Evolutionary conservation across 2,329 filamentous ascomycete species (phyloP).

Genomic region (Hyphodiscus sp.): DNA sequence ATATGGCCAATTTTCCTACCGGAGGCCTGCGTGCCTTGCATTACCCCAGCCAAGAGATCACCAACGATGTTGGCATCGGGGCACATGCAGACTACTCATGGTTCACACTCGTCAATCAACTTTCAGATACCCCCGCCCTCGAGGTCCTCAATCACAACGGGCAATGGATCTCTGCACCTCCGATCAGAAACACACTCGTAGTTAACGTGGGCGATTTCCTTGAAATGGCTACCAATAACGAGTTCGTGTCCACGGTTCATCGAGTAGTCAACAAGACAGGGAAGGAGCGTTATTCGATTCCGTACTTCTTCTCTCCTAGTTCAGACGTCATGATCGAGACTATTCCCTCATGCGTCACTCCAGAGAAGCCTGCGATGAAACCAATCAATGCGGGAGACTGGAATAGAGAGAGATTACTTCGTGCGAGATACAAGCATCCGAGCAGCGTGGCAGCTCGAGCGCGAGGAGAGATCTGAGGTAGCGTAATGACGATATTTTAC

Average conservation of each 20-base stretch:
- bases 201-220: constrained; percentile 42
- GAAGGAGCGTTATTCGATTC: constrained; percentile 32
- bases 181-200: constrained; percentile 35
- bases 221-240: constrained; percentile 34
- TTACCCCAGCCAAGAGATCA: constrained; percentile 33
- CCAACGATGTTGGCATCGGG: constrained; percentile 25
- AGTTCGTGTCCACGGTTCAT: constrained; percentile 39
- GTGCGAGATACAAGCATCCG: constrained; percentile 14
- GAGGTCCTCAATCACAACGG: constrained; percentile 38
- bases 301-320: constrained; percentile 41
- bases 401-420: constrained; percentile 6
- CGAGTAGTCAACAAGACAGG: constrained; percentile 30
- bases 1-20: constrained; percentile 43
- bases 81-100: constrained; percentile 38
- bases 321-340: constrained; percentile 19
- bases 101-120: constrained; percentile 39
- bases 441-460: constrained; percentile 4
- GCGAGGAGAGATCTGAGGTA: constrained; percentile 3
- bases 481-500: too few relatives aligned
- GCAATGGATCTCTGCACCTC: constrained; percentile 37
- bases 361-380: background rate
- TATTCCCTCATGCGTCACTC: constrained; percentile 2
- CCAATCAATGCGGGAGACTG: constrained; percentile 6
- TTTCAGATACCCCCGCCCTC: constrained; percentile 35
- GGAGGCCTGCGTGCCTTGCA: constrained; percentile 30